Evolutionary conservation across 805 yeast species (phyloP).

Genomic region (Candida maris): DNA sequence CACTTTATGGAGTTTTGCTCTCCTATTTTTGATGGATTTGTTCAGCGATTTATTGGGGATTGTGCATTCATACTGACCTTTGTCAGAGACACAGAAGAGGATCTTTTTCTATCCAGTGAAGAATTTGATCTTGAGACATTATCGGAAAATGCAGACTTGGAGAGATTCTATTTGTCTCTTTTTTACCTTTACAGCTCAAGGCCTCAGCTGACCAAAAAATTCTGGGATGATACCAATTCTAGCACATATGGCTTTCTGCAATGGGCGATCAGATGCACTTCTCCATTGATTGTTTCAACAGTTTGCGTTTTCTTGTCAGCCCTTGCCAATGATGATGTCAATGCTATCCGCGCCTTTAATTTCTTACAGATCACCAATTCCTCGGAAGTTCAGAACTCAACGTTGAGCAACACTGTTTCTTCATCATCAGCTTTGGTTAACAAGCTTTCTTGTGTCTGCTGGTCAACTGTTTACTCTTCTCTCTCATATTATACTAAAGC

Average conservation of each 20-base stretch:
- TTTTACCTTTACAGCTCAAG: conserved; percentile 65
- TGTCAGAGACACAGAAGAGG: conserved; percentile 72
- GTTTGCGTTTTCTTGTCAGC: conserved; percentile 78
- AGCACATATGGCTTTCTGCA: conserved; percentile 74
- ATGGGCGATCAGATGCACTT: conserved; percentile 82
- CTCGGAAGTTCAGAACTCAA: conserved; percentile 7
- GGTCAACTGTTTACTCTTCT: conserved; percentile 36
- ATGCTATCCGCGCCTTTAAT: conserved; percentile 49
- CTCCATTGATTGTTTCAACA: conserved; percentile 77
- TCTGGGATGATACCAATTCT: conserved; percentile 68
- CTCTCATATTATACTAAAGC: conserved; percentile 30
- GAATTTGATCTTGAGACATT: conserved; percentile 57
- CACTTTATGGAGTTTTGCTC: conserved; percentile 37
- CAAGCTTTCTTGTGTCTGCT: conserved; percentile 30
- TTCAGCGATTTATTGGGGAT: conserved; percentile 54
- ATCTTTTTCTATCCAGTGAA: conserved; percentile 55
- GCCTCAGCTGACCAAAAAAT: conserved; percentile 50
- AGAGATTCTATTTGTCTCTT: conserved; percentile 75
- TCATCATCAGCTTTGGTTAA: conserved; percentile 20
- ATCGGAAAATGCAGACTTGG: conserved; percentile 77
- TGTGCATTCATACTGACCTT: conserved; percentile 65
- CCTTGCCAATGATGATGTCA: conserved; percentile 56
- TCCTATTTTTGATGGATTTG: conserved; percentile 45
- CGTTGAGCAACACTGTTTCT: conserved; percentile 7
- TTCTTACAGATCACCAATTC: conserved; percentile 38